phyloP scores from a whole-genome alignment of 2,329 filamentous ascomycete genomes.

The Scytalidium sp. region DNA sequence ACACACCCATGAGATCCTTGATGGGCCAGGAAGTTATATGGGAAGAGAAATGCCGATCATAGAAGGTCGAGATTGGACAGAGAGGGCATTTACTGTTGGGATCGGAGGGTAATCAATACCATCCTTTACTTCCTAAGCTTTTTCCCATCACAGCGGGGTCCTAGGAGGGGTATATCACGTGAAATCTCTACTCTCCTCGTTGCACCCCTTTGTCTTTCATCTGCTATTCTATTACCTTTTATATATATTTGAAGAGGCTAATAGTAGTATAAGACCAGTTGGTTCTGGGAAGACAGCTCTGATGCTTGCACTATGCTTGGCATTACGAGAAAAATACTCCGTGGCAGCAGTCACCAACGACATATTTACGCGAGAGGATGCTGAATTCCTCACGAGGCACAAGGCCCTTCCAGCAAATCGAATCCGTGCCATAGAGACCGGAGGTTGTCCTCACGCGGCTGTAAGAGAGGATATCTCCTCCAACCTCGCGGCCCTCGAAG shows the following conservation, averaged over 20 bases:
- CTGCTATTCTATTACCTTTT: not conserved
- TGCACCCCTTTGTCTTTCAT: not conserved
- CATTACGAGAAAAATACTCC: constrained; percentile 75
- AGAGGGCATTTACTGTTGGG: constrained; percentile 92
- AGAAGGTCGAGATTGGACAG: constrained; percentile 81
- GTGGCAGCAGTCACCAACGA: constrained; percentile 98
- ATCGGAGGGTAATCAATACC: constrained; percentile 77
- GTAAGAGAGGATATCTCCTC: constrained; percentile 95
- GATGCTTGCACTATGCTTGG: constrained; percentile 89
- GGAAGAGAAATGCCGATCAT: constrained; percentile 91
- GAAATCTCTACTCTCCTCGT: not conserved
- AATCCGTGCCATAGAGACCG: constrained; percentile 95
- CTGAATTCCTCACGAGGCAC: constrained; percentile 91
- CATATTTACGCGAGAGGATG: constrained; percentile 98
- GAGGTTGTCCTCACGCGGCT: constrained; percentile 93
- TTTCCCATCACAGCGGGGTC: constrained; percentile 3
- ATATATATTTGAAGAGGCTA: not conserved
- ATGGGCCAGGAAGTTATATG: constrained; percentile 86
- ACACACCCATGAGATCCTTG: constrained; percentile 92
- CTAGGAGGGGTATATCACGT: constrained; percentile 8
- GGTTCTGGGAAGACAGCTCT: constrained; percentile 96
- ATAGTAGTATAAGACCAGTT: constrained; percentile 63
- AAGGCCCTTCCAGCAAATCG: constrained; percentile 76
- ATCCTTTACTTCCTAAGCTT: not conserved
- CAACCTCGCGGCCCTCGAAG: constrained; percentile 89